phyloP scores from a whole-genome alignment of 768 basidiomycete genomes.

The Amanita rimosa region DNA sequence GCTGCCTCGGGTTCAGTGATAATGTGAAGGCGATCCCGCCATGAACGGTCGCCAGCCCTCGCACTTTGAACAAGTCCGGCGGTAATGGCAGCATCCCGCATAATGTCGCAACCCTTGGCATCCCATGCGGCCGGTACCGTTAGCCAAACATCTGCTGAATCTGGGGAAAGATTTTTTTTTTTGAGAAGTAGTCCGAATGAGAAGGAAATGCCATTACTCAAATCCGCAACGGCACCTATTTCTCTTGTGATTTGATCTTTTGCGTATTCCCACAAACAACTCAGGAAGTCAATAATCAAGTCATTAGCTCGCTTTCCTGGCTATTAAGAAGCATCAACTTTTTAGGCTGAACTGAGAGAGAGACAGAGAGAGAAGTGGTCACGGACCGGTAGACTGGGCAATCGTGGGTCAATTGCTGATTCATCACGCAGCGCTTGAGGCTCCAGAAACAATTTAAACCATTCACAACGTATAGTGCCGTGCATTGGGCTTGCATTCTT shows the following conservation, averaged over 20 bases:
- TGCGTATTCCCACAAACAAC: conserved; percentile 79
- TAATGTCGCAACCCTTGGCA: conserved; percentile 72
- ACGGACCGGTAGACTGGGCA: conserved; percentile 70
- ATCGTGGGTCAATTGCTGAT: conserved; percentile 58
- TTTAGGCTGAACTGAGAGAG: not conserved
- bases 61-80: conserved; percentile 72
- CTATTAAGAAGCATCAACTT: conserved; percentile 22
- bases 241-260: conserved; percentile 81
- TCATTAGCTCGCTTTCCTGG: conserved; percentile 67
- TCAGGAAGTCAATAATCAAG: conserved; percentile 75
- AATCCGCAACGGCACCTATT: conserved; percentile 77
- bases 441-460: conserved; percentile 83
- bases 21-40: conserved; percentile 75
- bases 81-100: conserved; percentile 75
- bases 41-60: conserved; percentile 55
- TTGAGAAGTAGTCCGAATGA: not conserved
- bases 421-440: conserved; percentile 71
- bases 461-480: conserved; percentile 46
- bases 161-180: conserved; percentile 22
- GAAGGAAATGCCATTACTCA: conserved; percentile 38
- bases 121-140: conserved; percentile 92
- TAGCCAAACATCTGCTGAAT: conserved; percentile 74
- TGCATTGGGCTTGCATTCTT: conserved; percentile 66
- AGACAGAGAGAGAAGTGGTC: no score
- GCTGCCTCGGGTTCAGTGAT: conserved; percentile 82